Percentiles rank a stretch among this genome's conserved stretches.
Evolutionary conservation across 192 early-diverging fungal species (phyloP).

Genomic region (Rhizophlyctis rosea): DNA sequence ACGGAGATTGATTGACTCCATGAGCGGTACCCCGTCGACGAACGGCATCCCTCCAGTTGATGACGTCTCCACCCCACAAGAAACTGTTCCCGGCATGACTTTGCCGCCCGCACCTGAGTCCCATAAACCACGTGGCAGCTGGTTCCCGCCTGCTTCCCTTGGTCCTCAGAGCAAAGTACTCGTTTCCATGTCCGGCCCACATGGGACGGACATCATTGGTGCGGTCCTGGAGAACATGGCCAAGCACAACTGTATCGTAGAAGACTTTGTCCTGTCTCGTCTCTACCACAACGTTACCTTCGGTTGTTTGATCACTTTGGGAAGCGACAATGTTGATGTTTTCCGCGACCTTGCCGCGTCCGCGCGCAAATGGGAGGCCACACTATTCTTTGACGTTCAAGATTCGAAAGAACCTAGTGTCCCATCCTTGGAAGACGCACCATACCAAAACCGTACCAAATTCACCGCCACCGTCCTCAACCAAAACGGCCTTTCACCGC

Average conservation of each 20-base stretch:
- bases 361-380: constrained; percentile 83
- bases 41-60: constrained; percentile 13
- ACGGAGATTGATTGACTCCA: constrained; percentile 61
- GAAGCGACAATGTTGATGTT: constrained; percentile 69
- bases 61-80: constrained; percentile 12
- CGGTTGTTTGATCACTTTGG: constrained; percentile 77
- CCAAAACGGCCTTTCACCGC: constrained; percentile 70
- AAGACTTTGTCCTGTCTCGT: constrained; percentile 84
- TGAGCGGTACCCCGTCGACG: constrained; percentile 37
- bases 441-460: constrained; percentile 78
- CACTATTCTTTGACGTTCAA: constrained; percentile 75
- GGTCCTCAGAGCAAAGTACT: constrained; percentile 73
- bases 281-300: constrained; percentile 94
- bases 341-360: constrained; percentile 73
- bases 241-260: constrained; percentile 70
- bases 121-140: constrained; percentile 5
- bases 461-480: constrained; percentile 86
- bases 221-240: constrained; percentile 73
- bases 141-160: constrained; percentile 48
- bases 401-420: constrained; percentile 47
- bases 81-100: constrained; percentile 21
- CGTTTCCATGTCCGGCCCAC: constrained; percentile 78
- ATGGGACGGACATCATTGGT: constrained; percentile 90
- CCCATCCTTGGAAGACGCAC: constrained; percentile 73
- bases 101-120: constrained; percentile 13